phyloP scores from a whole-genome alignment of 805 yeast genomes.

The Hanseniaspora lindneri region DNA sequence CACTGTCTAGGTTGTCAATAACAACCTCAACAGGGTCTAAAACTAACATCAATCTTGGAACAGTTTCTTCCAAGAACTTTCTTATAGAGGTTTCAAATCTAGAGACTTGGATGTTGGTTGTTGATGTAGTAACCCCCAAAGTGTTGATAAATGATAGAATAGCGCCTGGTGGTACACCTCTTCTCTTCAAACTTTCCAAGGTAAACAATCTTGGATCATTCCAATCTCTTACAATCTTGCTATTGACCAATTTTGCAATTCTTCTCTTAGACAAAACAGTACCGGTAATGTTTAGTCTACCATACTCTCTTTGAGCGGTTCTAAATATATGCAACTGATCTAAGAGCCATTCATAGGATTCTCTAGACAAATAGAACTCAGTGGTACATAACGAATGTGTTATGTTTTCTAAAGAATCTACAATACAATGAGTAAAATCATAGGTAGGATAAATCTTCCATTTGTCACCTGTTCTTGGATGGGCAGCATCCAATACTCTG shows the following conservation, averaged over 20 bases:
- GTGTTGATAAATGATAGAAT: constrained; percentile 85
- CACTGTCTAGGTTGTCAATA: constrained; percentile 69
- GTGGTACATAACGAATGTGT: constrained; percentile 94
- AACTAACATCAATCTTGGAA: constrained; percentile 91
- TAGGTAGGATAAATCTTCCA: constrained; percentile 99
- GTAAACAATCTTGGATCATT: constrained; percentile 96
- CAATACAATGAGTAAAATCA: constrained; percentile 97
- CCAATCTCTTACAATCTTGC: constrained; percentile 82
- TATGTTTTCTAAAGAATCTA: constrained; percentile 92
- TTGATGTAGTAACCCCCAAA: constrained; percentile 89
- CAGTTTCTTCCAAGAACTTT: constrained; percentile 72
- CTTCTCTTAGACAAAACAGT: constrained; percentile 91
- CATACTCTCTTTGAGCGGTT: constrained; percentile 98
- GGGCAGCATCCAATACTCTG: constrained; percentile 82
- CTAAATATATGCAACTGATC: constrained; percentile 88
- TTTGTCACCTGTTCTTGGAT: constrained; percentile 90
- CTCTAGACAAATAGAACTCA: constrained; percentile 83
- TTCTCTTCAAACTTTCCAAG: constrained; percentile 83
- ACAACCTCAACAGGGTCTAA: constrained; percentile 76
- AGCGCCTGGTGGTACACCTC: constrained; percentile 99
- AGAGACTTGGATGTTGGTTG: constrained; percentile 78
- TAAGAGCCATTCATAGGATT: constrained; percentile 96
- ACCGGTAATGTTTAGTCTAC: constrained; percentile 89
- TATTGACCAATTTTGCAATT: constrained; percentile 82
- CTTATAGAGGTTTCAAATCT: constrained; percentile 87